Evolutionary conservation across 1,284 basidiomycete species (phyloP).

Genomic region (Ustilago trichophora): DNA sequence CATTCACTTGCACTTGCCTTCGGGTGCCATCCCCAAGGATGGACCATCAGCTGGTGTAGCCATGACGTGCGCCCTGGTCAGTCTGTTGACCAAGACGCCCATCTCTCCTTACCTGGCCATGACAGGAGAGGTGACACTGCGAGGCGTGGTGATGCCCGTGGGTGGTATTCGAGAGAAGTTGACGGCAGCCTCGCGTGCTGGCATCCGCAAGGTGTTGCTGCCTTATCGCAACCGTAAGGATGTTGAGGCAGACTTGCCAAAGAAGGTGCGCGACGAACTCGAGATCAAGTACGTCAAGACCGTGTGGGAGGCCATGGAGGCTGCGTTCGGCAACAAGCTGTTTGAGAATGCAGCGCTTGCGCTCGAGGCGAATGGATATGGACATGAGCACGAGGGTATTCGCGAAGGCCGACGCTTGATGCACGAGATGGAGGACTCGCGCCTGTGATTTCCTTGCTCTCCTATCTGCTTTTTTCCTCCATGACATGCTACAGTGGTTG

Average conservation of each 20-base stretch:
- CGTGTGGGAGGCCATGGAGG: constrained; percentile 80
- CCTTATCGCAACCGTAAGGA: constrained; percentile 85
- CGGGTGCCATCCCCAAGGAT: constrained; percentile 88
- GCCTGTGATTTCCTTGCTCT: constrained; percentile 12
- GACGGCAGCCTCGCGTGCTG: constrained; percentile 73
- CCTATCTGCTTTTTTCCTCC: neutral
- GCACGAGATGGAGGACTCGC: constrained; percentile 46
- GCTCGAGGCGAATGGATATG: constrained; percentile 38
- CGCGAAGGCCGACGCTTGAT: constrained; percentile 51
- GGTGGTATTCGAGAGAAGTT: constrained; percentile 65
- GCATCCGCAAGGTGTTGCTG: constrained; percentile 80
- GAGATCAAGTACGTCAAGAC: constrained; percentile 81
- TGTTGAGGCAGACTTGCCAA: constrained; percentile 81
- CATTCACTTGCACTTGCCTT: constrained; percentile 85
- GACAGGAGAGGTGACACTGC: constrained; percentile 64
- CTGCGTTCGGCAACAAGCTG: constrained; percentile 68
- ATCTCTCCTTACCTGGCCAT: constrained; percentile 61
- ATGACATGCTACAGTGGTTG: neutral
- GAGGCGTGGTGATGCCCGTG: constrained; percentile 62
- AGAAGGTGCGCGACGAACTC: constrained; percentile 76
- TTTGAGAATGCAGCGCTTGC: constrained; percentile 52
- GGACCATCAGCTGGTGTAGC: constrained; percentile 84
- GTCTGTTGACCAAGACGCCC: constrained; percentile 78
- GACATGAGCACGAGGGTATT: constrained; percentile 55
- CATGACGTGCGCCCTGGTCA: constrained; percentile 85